Percentiles rank a stretch among this genome's conserved stretches.
These are phyloP conservation scores for Pyropia haitanensis DNA, from an alignment of 23 red algal genomes.

Conservation along the genomic window DNA sequence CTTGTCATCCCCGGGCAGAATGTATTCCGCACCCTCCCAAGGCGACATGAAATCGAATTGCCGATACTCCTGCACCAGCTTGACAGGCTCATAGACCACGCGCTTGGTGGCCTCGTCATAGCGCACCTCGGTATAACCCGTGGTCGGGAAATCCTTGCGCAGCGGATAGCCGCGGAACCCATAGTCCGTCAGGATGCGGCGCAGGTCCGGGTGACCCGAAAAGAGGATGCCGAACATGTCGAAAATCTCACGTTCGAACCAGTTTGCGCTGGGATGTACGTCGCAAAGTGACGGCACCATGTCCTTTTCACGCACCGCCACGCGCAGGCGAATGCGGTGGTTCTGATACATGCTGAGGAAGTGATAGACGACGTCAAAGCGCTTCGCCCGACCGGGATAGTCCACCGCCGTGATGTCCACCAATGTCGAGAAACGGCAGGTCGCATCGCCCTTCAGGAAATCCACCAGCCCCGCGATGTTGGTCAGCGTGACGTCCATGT, in stretches of 20 bases:
- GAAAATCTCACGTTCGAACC: slow-evolving; percentile 28
- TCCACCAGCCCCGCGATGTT: too few species aligned
- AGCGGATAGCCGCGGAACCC: slow-evolving; percentile 13
- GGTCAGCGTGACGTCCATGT: too few species aligned
- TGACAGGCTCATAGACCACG: slow-evolving; percentile 24
- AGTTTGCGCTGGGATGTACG: slow-evolving; percentile 16
- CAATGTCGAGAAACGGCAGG: too few species aligned
- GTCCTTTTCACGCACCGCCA: slow-evolving; percentile 11
- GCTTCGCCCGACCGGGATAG: too few species aligned
- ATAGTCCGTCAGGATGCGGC: slow-evolving; percentile 33
- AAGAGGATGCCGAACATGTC: slow-evolving; percentile 38
- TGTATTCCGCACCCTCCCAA: too few species aligned
- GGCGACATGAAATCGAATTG: slow-evolving; percentile 23
- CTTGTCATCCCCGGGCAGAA: too few species aligned
- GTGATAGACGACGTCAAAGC: too few species aligned
- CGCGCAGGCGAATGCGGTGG: slow-evolving; percentile 18
- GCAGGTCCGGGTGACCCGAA: slow-evolving; percentile 21
- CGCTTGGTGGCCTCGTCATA: slow-evolving; percentile 30
- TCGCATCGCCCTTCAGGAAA: too few species aligned
- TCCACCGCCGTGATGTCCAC: too few species aligned
- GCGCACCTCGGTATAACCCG: slow-evolving; percentile 28
- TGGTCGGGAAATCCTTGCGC: slow-evolving; percentile 21
- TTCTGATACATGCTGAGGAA: slow-evolving; percentile 17
- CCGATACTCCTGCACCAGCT: slow-evolving; percentile 33
- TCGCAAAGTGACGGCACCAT: slow-evolving; percentile 10